Conservation (phyloP, 2,329 filamentous ascomycete genomes). For the Xylariaceae sp. region DNA sequence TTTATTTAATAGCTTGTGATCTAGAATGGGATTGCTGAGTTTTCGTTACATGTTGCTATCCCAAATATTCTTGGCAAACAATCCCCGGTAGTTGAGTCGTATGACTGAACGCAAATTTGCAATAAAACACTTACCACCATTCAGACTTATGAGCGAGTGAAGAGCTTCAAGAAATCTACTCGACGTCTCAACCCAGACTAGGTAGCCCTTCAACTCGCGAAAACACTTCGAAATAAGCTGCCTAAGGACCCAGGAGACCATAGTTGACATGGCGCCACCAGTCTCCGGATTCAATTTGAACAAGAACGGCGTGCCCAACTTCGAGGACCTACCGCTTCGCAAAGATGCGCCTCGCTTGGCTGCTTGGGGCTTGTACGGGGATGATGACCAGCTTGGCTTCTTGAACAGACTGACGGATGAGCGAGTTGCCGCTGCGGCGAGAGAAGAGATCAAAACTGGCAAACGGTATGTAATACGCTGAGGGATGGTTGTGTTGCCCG, state of each 20-base stretch:
- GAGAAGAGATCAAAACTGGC: slow-evolving; percentile 52
- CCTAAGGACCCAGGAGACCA: neutral
- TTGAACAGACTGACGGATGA: slow-evolving; percentile 57
- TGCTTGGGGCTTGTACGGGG: slow-evolving; percentile 51
- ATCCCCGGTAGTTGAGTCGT: too few species aligned
- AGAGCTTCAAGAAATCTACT: too few species aligned
- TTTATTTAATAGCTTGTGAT: too few species aligned
- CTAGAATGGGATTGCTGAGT: too few species aligned
- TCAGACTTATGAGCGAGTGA: too few species aligned
- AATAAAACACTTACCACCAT: too few species aligned
- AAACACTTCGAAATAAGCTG: too few species aligned
- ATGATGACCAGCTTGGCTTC: slow-evolving; percentile 55
- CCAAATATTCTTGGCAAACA: too few species aligned
- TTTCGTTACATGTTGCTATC: too few species aligned
- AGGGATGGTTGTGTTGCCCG: neutral
- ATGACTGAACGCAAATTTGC: too few species aligned
- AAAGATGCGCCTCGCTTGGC: slow-evolving; percentile 41
- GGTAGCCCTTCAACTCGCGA: too few species aligned
- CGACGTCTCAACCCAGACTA: too few species aligned
- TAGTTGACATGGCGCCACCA: slow-evolving; percentile 22
- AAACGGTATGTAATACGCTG: slow-evolving; percentile 33
- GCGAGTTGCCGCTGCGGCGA: slow-evolving; percentile 47
- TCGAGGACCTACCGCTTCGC: slow-evolving; percentile 44
- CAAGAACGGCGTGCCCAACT: slow-evolving; percentile 42
- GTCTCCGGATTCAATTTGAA: slow-evolving; percentile 31